Percentiles rank a stretch among this genome's conserved stretches.
These are phyloP conservation scores for Claviceps pazoutovae DNA, from an alignment of 2,329 filamentous ascomycete species.

Conservation along the genomic window DNA sequence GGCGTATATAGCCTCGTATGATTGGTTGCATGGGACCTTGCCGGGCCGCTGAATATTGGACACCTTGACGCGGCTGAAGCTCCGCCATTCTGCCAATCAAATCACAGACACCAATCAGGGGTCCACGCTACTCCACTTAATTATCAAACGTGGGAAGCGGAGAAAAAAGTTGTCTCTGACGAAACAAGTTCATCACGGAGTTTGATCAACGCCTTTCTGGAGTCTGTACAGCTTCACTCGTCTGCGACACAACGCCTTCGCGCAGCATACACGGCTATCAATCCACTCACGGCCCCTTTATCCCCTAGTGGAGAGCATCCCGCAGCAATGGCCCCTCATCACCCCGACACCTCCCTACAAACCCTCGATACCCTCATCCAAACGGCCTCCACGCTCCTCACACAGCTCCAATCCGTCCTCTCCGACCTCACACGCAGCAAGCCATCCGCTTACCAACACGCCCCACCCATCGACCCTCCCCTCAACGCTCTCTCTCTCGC, in stretches of 20 bases:
- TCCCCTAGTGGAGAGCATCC: background rate
- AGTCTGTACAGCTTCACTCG: too few species aligned
- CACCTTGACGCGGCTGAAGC: background rate
- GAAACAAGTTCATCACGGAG: too few species aligned
- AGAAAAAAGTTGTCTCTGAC: too few species aligned
- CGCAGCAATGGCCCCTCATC: constrained; percentile 12
- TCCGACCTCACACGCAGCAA: constrained; percentile 22
- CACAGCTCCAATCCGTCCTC: constrained; percentile 29
- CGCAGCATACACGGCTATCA: too few species aligned
- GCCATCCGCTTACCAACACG: constrained; percentile 5
- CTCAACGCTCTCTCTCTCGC: constrained; percentile 53
- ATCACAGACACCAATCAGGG: background rate
- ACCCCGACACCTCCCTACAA: constrained; percentile 17
- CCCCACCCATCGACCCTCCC: constrained; percentile 6
- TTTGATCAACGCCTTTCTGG: too few species aligned
- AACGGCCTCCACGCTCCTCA: constrained; percentile 24
- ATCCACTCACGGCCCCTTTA: too few species aligned
- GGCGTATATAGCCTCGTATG: too few species aligned
- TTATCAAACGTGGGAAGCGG: too few species aligned
- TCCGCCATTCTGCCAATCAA: background rate
- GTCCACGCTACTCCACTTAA: background rate
- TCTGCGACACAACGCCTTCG: too few species aligned
- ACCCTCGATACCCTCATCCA: constrained; percentile 25
- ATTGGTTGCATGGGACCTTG: background rate
- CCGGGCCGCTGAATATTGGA: background rate